Conservation (phyloP, 2,329 filamentous ascomycete genomes). For the Uncinocarpus reesii region DNA sequence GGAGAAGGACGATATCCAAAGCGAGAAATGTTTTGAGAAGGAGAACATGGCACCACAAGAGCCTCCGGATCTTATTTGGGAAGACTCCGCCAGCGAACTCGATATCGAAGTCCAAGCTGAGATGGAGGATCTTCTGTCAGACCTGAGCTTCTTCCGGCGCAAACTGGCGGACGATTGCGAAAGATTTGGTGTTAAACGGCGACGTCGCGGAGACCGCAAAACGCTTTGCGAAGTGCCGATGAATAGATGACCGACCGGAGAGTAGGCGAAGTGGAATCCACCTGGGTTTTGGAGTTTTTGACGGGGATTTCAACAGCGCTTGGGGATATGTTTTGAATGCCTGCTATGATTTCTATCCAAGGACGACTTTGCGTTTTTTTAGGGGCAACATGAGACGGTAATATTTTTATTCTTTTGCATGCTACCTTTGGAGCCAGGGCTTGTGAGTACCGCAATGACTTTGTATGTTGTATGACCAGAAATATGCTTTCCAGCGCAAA, state of each 20-base stretch:
- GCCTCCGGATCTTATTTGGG: slow-evolving; percentile 24
- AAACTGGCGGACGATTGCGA: slow-evolving; percentile 70
- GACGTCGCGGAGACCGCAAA: slow-evolving; percentile 4
- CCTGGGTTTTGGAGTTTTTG: not conserved
- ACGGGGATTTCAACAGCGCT: not conserved
- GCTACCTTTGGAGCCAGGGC: not conserved
- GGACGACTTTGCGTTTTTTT: not conserved
- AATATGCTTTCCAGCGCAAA: not conserved
- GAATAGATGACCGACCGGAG: slow-evolving; percentile 1
- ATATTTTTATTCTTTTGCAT: not conserved
- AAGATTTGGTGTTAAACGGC: slow-evolving; percentile 26
- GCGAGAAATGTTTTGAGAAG: slow-evolving; percentile 34
- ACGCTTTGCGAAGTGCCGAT: slow-evolving; percentile 7
- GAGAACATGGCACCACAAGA: slow-evolving; percentile 30
- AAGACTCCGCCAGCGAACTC: slow-evolving; percentile 29
- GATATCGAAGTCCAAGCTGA: slow-evolving; percentile 63
- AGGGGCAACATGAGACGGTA: not conserved
- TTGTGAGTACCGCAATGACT: not conserved
- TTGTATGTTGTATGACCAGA: slow-evolving; percentile 5
- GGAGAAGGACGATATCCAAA: slow-evolving; percentile 50
- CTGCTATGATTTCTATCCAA: not conserved
- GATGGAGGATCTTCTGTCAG: slow-evolving; percentile 72
- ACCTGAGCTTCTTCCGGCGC: slow-evolving; percentile 67
- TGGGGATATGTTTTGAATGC: not conserved
- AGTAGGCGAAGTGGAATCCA: not conserved